A percentile compares a stretch with the other conserved stretches of the same genome.
phyloP scores from a whole-genome alignment of 108 stramenopile species.

The Cylindrotheca fusiformis region DNA sequence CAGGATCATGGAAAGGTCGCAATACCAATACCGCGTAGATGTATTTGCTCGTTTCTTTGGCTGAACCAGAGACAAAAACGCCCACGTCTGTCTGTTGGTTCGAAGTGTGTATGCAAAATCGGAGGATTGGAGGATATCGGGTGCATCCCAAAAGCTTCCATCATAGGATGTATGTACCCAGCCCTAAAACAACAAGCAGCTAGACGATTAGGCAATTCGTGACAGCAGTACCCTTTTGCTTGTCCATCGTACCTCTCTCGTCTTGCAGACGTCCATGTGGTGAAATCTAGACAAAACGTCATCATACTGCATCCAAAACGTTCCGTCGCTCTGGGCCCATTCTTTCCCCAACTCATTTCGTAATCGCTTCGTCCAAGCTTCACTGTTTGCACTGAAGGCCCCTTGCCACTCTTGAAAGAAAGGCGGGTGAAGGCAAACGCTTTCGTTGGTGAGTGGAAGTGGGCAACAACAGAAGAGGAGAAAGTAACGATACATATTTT shows the following conservation, averaged over 20 bases:
- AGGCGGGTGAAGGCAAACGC: too few relatives aligned
- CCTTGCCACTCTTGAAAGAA: conserved; percentile 60
- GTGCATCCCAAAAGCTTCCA: neutral
- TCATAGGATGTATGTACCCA: conserved; percentile 23
- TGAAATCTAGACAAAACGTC: conserved; percentile 48
- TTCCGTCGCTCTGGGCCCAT: conserved; percentile 41
- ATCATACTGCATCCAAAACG: conserved; percentile 59
- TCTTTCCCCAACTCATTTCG: conserved; percentile 28
- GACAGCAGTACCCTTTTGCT: too few relatives aligned
- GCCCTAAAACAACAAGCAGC: conserved; percentile 4
- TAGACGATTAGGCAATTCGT: too few relatives aligned
- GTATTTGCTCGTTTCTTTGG: conserved; percentile 38
- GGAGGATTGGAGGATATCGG: neutral
- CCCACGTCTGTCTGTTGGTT: conserved; percentile 12
- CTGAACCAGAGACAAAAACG: conserved; percentile 29
- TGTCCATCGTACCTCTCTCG: neutral
- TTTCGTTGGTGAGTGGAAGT: too few relatives aligned
- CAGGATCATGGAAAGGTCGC: conserved; percentile 23
- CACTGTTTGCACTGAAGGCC: conserved; percentile 39
- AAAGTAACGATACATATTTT: neutral
- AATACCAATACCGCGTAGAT: conserved; percentile 24
- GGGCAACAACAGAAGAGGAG: neutral
- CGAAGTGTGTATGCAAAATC: neutral
- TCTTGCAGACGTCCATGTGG: conserved; percentile 42
- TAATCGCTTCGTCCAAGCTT: conserved; percentile 38